phyloP scores from a whole-genome alignment of 805 yeast species.

The Limtongia smithiae region DNA sequence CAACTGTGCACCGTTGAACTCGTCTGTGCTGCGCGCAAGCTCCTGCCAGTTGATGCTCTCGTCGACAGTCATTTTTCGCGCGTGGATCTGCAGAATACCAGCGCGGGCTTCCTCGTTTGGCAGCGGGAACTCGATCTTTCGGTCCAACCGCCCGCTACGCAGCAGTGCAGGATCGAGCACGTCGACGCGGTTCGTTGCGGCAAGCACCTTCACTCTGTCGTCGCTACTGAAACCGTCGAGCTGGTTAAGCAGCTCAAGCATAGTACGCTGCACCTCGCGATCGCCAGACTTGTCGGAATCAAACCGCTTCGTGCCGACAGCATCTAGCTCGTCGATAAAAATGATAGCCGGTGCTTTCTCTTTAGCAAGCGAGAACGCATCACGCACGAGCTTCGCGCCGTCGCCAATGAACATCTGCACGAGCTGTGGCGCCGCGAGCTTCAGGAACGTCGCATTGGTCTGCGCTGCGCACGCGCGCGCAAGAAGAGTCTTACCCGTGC shows the following conservation, averaged over 20 bases:
- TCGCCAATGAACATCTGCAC: conserved; percentile 99
- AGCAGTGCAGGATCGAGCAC: conserved; percentile 96
- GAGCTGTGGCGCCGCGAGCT: conserved; percentile 95
- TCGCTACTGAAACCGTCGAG: conserved; percentile 97
- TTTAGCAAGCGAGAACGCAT: conserved; percentile 94
- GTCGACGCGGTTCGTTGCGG: conserved; percentile 98
- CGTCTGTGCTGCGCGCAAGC: conserved; percentile 96
- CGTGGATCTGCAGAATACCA: conserved; percentile 92
- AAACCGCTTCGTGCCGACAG: conserved; percentile 96
- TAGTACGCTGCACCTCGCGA: conserved; percentile 97
- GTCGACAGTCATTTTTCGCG: conserved; percentile 93
- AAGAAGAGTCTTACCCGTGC: conserved; percentile 94
- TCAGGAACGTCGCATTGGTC: conserved; percentile 93
- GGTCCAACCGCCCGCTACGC: conserved; percentile 95
- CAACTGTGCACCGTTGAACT: conserved; percentile 97
- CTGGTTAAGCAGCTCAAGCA: conserved; percentile 96
- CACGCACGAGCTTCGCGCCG: conserved; percentile 96
- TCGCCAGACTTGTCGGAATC: conserved; percentile 98
- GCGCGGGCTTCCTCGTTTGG: conserved; percentile 96
- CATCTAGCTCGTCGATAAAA: conserved; percentile 96
- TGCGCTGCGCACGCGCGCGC: conserved; percentile 99
- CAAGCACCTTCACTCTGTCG: conserved; percentile 93
- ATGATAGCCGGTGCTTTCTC: conserved; percentile 98
- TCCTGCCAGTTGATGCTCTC: conserved; percentile 95
- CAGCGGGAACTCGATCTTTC: conserved; percentile 96